Evolutionary conservation across 202 grass and related monocot species (phyloP).

Genomic region (Brachypodium distachyon): DNA sequence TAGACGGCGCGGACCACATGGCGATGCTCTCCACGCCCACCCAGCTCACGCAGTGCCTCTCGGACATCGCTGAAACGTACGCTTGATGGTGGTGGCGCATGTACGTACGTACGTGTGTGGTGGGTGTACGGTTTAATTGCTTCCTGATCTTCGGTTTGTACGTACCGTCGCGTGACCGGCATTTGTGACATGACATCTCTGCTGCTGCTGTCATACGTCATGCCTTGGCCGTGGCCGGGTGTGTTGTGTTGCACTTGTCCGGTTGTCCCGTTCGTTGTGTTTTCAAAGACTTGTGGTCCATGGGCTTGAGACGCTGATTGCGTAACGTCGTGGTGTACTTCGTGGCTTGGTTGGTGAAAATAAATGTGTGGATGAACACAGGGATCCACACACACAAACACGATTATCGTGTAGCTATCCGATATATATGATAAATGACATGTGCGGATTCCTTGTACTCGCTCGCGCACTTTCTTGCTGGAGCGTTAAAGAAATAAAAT

Average conservation of each 20-base stretch:
- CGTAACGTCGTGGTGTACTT: neutral
- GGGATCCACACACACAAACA: neutral
- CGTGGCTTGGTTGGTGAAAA: neutral
- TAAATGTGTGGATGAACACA: neutral
- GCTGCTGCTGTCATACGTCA: neutral
- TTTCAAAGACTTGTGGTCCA: neutral
- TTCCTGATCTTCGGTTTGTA: neutral
- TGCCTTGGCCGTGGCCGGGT: neutral
- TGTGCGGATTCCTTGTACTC: no score
- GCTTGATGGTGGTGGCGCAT: neutral
- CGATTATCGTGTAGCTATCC: no score
- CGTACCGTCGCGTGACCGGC: neutral
- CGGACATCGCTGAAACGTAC: conserved; percentile 25
- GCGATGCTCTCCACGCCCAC: conserved; percentile 44
- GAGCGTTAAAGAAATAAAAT: no score
- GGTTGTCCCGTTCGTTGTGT: neutral
- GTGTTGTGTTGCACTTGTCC: no score
- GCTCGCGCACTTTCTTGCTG: no score
- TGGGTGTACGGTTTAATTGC: no score
- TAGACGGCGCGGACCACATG: conserved; percentile 47
- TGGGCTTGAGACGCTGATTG: no score
- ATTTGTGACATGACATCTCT: neutral
- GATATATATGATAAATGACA: no score
- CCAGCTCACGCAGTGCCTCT: conserved; percentile 24
- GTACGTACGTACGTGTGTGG: no score